Evolutionary conservation across 495 filamentous ascomycete genomes (phyloP).

Genomic region (Aspergillus heteromorphus): DNA sequence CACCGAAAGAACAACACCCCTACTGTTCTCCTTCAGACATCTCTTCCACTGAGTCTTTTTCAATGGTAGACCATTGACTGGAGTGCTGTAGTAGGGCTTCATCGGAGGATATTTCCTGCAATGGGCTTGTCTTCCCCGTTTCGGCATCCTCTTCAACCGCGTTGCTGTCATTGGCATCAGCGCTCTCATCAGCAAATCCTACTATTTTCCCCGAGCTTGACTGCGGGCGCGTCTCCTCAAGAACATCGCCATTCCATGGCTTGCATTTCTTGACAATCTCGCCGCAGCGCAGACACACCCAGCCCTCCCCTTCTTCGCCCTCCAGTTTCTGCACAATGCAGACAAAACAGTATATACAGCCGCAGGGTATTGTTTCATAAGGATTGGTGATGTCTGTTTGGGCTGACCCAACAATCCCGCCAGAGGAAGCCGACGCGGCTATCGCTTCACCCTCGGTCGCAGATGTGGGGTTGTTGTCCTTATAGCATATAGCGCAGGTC

Average conservation of each 20-base stretch:
- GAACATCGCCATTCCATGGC: constrained; percentile 87
- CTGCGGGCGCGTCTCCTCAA: constrained; percentile 50
- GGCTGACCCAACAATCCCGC: constrained; percentile 77
- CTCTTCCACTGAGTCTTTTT: constrained; percentile 19
- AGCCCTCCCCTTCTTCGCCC: constrained; percentile 91
- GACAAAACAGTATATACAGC: constrained; percentile 94
- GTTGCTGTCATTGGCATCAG: constrained; percentile 9
- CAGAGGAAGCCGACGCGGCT: constrained; percentile 53
- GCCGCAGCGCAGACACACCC: constrained; percentile 89
- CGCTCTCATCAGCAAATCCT: constrained; percentile 58
- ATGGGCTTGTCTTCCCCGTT: constrained; percentile 18
- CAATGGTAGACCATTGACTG: constrained; percentile 33
- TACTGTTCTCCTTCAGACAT: constrained; percentile 4
- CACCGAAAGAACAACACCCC: not conserved
- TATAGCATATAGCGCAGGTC: constrained; percentile 97
- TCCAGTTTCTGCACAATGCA: constrained; percentile 88
- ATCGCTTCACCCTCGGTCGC: constrained; percentile 65
- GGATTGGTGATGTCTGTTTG: constrained; percentile 96
- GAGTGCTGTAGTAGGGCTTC: constrained; percentile 35
- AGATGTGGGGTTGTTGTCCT: constrained; percentile 72
- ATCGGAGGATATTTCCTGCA: constrained; percentile 29
- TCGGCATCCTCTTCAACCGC: constrained; percentile 6
- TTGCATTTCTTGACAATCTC: constrained; percentile 81
- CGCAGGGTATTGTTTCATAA: constrained; percentile 86
- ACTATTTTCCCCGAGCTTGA: constrained; percentile 57